Conservation (phyloP, 805 yeast species). For the Nakazawaea wyomingensis region DNA sequence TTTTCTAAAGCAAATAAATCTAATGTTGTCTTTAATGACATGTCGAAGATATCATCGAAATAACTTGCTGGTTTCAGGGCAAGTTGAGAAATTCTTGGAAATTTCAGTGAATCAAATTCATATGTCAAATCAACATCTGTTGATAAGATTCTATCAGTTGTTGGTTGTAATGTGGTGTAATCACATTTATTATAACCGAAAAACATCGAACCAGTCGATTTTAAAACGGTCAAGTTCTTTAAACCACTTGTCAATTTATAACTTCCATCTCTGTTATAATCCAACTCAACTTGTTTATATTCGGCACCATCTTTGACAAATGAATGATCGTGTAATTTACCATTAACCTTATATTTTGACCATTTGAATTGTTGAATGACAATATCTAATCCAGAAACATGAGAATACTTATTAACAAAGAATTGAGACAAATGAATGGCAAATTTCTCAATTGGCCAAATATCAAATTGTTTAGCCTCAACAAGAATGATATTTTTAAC, state of each 20-base stretch:
- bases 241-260: slow-evolving; percentile 62
- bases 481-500: slow-evolving; percentile 84
- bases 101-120: slow-evolving; percentile 51
- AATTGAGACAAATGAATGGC: slow-evolving; percentile 83
- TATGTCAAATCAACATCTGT: slow-evolving; percentile 78
- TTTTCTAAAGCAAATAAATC: slow-evolving; percentile 78
- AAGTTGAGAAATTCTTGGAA: slow-evolving; percentile 47
- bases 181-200: slow-evolving; percentile 83
- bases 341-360: slow-evolving; percentile 72
- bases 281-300: slow-evolving; percentile 55
- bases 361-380: slow-evolving; percentile 70
- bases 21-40: slow-evolving; percentile 65
- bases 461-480: slow-evolving; percentile 76
- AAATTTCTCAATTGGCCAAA: slow-evolving; percentile 87
- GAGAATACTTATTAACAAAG: slow-evolving; percentile 70
- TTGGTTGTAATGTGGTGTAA: slow-evolving; percentile 81
- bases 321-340: slow-evolving; percentile 76
- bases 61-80: slow-evolving; percentile 41
- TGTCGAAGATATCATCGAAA: slow-evolving; percentile 60
- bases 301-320: slow-evolving; percentile 84
- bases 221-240: slow-evolving; percentile 77
- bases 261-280: slow-evolving; percentile 47
- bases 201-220: slow-evolving; percentile 91
- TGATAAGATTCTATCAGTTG: slow-evolving; percentile 79
- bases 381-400: slow-evolving; percentile 68